phyloP scores from a whole-genome alignment of 768 basidiomycete species.

The Psilocybe tampanensis region DNA sequence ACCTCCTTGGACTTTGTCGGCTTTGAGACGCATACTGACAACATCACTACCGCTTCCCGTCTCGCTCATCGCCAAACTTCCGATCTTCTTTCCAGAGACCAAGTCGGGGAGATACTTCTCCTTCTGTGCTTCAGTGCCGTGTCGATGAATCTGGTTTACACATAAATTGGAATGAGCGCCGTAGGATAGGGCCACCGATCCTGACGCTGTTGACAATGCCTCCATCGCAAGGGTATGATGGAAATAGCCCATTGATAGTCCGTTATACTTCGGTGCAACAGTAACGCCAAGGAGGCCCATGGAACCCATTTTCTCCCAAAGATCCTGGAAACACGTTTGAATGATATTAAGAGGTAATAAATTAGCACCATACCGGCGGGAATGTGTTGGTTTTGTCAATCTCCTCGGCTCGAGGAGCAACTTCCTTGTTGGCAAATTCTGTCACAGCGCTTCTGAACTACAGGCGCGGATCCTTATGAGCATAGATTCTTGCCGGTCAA shows the following conservation, averaged over 20 bases:
- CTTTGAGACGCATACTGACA: constrained; percentile 88
- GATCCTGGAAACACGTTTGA: constrained; percentile 48
- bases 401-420: constrained; percentile 84
- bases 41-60: constrained; percentile 92
- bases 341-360: constrained; percentile 2
- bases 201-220: constrained; percentile 87
- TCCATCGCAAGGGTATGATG: constrained; percentile 95
- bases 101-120: constrained; percentile 82
- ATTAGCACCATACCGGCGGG: constrained; percentile 55
- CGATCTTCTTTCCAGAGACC: constrained; percentile 79
- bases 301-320: constrained; percentile 87
- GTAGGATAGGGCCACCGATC: constrained; percentile 90
- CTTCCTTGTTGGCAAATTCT: constrained; percentile 81
- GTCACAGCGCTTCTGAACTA: constrained; percentile 83
- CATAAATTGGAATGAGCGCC: constrained; percentile 93
- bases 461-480: not conserved
- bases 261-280: constrained; percentile 78
- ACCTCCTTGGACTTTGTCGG: constrained; percentile 75
- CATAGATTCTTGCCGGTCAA: not conserved
- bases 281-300: constrained; percentile 95
- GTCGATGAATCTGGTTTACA: constrained; percentile 82
- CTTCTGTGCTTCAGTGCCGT: constrained; percentile 85
- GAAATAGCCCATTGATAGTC: constrained; percentile 81
- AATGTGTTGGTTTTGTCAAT: constrained; percentile 86
- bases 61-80: constrained; percentile 95